A percentile compares a stretch with the other conserved stretches of the same genome.
Conservation (phyloP, 345 rosid species). For the Bruguiera parviflora region DNA sequence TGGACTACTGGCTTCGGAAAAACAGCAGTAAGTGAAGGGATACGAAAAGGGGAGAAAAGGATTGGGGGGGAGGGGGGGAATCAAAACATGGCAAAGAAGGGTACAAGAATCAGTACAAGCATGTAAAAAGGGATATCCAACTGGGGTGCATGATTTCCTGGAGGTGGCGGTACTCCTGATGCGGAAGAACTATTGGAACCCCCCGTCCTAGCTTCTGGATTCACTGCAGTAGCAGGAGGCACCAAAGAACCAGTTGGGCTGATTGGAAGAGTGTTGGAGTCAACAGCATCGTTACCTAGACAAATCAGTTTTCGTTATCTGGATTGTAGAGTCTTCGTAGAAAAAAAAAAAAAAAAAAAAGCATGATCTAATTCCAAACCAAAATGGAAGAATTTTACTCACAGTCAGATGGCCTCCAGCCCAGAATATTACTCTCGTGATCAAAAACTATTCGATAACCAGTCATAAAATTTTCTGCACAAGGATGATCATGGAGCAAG, state of each 20-base stretch:
- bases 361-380: background rate
- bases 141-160: slow-evolving; percentile 15
- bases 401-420: slow-evolving; percentile 75
- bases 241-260: slow-evolving; percentile 33
- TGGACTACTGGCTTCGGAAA: background rate
- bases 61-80: background rate
- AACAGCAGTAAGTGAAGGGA: background rate
- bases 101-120: slow-evolving; percentile 18
- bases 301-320: slow-evolving; percentile 2
- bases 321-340: background rate
- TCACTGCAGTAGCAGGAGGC: slow-evolving; percentile 55
- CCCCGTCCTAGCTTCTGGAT: slow-evolving; percentile 59
- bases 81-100: slow-evolving; percentile 35
- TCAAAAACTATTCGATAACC: slow-evolving; percentile 66
- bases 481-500: background rate
- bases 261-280: slow-evolving; percentile 34
- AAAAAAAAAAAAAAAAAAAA: background rate
- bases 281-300: slow-evolving; percentile 36
- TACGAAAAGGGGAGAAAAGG: too few relatives aligned
- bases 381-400: slow-evolving; percentile 25
- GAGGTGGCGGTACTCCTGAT: slow-evolving; percentile 29
- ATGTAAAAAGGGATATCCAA: slow-evolving; percentile 10
- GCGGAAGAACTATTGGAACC: slow-evolving; percentile 5
- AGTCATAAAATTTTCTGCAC: slow-evolving; percentile 82
- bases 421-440: slow-evolving; percentile 57